Base-by-base conservation (phyloP, 2,329 filamentous ascomycete genomes). In the Cladosporium sp. region DNA sequence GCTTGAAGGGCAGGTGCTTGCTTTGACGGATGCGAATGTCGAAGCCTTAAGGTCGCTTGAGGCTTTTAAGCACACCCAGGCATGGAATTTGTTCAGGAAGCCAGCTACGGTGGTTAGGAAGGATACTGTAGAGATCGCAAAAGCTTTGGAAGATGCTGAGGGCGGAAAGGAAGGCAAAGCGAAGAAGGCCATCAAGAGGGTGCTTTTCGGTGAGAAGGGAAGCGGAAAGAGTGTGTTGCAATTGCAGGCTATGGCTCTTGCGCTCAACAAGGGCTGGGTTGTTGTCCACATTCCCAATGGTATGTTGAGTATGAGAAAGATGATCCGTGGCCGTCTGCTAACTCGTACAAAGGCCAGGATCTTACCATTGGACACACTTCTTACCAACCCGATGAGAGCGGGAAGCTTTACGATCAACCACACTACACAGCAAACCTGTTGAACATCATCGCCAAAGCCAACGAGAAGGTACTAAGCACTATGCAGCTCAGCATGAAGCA, bases 281-380 rank as follows among this genome's bases (percentile, higher is more conserved):
- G 92, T 97, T 49, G 82, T 99, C 60, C 88, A 90, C 69, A 82
- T 97, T 54, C 92, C 94, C 38, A 92, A 99, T 77, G 89, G 92
- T 95, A 80, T 40, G 51, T 40, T 39, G 40, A 19, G 17, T 67
- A 81, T 69, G 3, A 17, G 3, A 14, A 25, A 4, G 11, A 4
- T 14, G n/a, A 47, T 28, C 4, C 43, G 51, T 3, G 30, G 47
- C 5, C 47, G 20, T 19, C 58, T 37, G 25, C 51, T 59, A 34
- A 55, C 34, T n/a, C 15, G 7, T n/a, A 15, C 2, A 42, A 49
- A 90, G 93, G 85, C 57, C 87, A 92, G 70, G 92, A 96, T 58
- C 79, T 97, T 50, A 87, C 88, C 63, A 89, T 87, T 63, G 91
- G 86, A 51, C 83, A 88, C 69, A 95, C 90, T 40, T 87, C 92